Evolutionary conservation across 257 asterid species (phyloP).

Genomic region (Nicotiana noctiflora): DNA sequence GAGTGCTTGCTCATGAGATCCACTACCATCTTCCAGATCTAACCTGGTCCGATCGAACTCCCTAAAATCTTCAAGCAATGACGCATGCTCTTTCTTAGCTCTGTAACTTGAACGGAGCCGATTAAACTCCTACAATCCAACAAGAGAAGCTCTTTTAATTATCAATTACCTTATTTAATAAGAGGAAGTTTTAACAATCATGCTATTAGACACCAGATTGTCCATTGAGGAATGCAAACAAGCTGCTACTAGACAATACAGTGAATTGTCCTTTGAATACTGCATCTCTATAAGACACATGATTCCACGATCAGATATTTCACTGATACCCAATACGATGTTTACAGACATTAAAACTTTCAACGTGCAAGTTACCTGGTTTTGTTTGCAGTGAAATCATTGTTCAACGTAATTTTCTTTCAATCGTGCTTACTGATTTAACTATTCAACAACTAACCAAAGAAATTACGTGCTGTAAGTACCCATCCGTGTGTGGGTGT

Average conservation of each 20-base stretch:
- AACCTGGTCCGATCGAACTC: constrained; percentile 91
- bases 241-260: not conserved
- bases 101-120: constrained; percentile 82
- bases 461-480: not conserved
- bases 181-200: not conserved
- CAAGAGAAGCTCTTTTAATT: constrained; percentile 3
- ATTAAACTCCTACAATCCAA: constrained; percentile 60
- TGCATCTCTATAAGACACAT: not conserved
- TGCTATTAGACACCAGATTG: not conserved
- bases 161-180: not conserved
- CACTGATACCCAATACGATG: not conserved
- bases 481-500: not conserved
- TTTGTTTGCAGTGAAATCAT: not conserved
- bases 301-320: not conserved
- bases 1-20: constrained; percentile 77
- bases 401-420: not conserved
- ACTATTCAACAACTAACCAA: not conserved
- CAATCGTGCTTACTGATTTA: not conserved
- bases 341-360: not conserved
- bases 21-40: constrained; percentile 89
- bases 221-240: not conserved
- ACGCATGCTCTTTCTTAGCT: constrained; percentile 95
- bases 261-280: not conserved
- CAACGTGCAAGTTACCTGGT: not conserved
- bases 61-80: constrained; percentile 91